These are phyloP conservation scores for Gonapodya sp. DNA, from an alignment of 192 early-diverging fungal genomes.

Conservation along the genomic window DNA sequence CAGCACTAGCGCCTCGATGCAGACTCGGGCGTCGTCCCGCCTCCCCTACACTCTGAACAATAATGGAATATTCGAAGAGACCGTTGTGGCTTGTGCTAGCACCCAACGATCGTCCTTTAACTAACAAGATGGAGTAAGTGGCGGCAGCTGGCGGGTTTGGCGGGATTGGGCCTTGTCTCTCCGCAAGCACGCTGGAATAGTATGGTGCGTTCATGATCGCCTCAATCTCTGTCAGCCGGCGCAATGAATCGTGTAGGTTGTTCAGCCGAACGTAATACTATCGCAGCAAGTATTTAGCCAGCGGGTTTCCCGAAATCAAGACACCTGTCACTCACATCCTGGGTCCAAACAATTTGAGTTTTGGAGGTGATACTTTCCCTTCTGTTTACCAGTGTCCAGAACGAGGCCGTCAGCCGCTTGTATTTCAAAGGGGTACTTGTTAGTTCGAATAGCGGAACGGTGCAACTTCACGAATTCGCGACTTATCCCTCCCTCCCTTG, in stretches of 20 bases:
- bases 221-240: not conserved
- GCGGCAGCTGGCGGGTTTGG: not conserved
- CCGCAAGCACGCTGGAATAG: not conserved
- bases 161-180: not conserved
- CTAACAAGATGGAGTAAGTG: not conserved
- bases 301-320: too few species aligned
- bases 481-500: too few species aligned
- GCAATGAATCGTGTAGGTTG: not conserved
- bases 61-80: not conserved
- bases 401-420: not conserved
- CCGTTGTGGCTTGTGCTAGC: not conserved
- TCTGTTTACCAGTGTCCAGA: not conserved
- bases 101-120: not conserved
- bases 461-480: too few species aligned
- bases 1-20: not conserved
- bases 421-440: too few species aligned
- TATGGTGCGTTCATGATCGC: not conserved
- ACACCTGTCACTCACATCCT: not conserved
- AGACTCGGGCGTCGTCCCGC: not conserved
- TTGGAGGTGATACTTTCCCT: not conserved
- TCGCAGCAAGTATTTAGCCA: too few species aligned
- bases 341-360: not conserved
- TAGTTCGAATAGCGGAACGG: too few species aligned
- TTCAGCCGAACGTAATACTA: not conserved
- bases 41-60: not conserved